A percentile compares a stretch with the other conserved stretches of the same genome.
Evolutionary conservation across 148 eudicot genomes (phyloP).

Genomic region (Rhododendron ovatum): DNA sequence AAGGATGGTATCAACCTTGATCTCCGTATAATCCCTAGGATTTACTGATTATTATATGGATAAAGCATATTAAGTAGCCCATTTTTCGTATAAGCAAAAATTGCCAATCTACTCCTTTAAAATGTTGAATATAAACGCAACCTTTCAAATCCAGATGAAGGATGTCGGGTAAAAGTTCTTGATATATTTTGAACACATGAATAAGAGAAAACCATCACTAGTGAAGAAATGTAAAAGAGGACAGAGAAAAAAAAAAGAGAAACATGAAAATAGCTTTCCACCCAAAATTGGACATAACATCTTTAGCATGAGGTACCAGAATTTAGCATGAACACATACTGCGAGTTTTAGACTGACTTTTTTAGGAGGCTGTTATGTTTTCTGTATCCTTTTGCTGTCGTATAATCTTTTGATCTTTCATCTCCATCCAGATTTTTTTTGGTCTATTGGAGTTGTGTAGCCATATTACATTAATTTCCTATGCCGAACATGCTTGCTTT

Average conservation of each 20-base stretch:
- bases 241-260: too few species aligned
- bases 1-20: conserved; percentile 31
- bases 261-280: not conserved
- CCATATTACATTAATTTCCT: not conserved
- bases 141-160: not conserved
- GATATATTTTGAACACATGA: not conserved
- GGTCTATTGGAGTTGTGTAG: not conserved
- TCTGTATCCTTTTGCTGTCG: not conserved
- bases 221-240: not conserved
- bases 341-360: not conserved
- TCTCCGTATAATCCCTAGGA: not conserved
- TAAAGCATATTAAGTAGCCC: not conserved
- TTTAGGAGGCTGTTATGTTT: not conserved
- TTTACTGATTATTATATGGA: not conserved
- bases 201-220: not conserved
- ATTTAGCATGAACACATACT: not conserved
- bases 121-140: not conserved
- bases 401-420: not conserved
- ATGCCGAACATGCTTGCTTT: not conserved
- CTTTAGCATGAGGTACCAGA: not conserved
- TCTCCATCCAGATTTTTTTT: not conserved
- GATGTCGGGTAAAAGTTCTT: not conserved
- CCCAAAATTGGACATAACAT: not conserved
- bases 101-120: not conserved
- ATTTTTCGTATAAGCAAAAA: not conserved